These are phyloP conservation scores for Neurospora hispaniola DNA, from an alignment of 495 filamentous ascomycete genomes.

Conservation along the genomic window DNA sequence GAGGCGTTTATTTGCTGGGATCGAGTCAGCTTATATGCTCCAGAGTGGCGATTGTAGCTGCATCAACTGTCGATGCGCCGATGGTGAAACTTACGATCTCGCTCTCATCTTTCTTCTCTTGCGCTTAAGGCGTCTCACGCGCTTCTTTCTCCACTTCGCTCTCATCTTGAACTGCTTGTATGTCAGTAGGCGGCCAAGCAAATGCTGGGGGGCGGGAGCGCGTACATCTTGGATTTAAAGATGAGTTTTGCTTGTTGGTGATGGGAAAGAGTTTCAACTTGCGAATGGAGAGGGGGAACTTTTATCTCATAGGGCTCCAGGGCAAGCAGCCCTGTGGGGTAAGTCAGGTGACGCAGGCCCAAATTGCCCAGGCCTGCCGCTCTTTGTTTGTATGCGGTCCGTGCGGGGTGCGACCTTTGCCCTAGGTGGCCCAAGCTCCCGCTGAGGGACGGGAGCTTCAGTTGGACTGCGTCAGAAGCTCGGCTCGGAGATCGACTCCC, in stretches of 20 bases:
- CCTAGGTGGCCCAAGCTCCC: conserved; percentile 11
- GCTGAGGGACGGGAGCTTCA: neutral
- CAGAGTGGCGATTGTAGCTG: conserved; percentile 1
- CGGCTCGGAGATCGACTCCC: neutral
- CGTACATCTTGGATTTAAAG: conserved; percentile 16
- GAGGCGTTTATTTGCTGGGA: conserved; percentile 60
- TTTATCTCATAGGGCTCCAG: conserved; percentile 22
- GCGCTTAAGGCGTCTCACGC: conserved; percentile 91
- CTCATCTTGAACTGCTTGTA: conserved; percentile 61
- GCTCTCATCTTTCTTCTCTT: conserved; percentile 99
- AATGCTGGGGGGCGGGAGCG: conserved; percentile 2
- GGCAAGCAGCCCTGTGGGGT: conserved; percentile 27
- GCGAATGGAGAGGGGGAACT: conserved; percentile 19
- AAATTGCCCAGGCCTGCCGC: neutral
- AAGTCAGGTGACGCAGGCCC: conserved; percentile 17
- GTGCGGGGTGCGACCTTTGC: neutral
- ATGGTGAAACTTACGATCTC: conserved; percentile 56
- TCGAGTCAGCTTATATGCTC: neutral
- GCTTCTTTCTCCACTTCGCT: conserved; percentile 99
- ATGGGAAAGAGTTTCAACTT: conserved; percentile 14
- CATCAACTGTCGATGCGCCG: neutral
- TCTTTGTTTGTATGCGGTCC: neutral
- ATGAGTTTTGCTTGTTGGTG: conserved; percentile 23
- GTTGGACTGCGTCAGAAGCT: conserved; percentile 2
- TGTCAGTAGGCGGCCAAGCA: conserved; percentile 8